Percentiles rank a stretch among this genome's conserved stretches.
phyloP scores from a whole-genome alignment of 2,329 filamentous ascomycete genomes.

The Phaeophleospora eucalypticola region DNA sequence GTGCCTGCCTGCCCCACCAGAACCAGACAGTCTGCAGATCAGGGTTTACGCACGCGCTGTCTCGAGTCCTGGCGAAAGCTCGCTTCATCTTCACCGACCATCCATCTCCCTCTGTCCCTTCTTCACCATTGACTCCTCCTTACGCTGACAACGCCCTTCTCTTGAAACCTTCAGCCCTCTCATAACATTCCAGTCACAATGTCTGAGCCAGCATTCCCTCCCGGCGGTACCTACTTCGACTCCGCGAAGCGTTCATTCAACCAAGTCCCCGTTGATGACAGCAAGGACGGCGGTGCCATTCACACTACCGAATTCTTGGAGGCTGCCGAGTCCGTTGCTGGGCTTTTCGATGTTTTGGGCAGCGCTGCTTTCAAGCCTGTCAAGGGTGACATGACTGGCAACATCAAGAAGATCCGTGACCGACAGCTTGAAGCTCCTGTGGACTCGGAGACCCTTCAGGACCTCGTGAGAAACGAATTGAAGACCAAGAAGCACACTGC shows the following conservation, averaged over 20 bases:
- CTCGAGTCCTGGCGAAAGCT: background rate
- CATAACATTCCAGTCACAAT: background rate
- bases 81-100: background rate
- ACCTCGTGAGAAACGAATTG: slow-evolving; percentile 79
- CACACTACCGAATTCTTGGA: slow-evolving; percentile 84
- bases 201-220: slow-evolving; percentile 22
- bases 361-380: slow-evolving; percentile 79
- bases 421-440: slow-evolving; percentile 72
- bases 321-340: slow-evolving; percentile 79
- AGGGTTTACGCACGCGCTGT: slow-evolving; percentile 3
- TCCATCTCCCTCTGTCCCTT: background rate
- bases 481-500: slow-evolving; percentile 85
- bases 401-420: slow-evolving; percentile 93
- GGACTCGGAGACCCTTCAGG: slow-evolving; percentile 80
- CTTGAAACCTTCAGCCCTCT: background rate
- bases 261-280: slow-evolving; percentile 71
- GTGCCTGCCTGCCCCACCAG: background rate
- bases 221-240: slow-evolving; percentile 77
- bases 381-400: slow-evolving; percentile 85
- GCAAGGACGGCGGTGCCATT: slow-evolving; percentile 74
- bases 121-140: background rate
- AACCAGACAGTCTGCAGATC: background rate
- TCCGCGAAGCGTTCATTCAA: slow-evolving; percentile 78
- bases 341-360: slow-evolving; percentile 69
- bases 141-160: no score